Percentiles rank a stretch among this genome's conserved stretches.
These are phyloP conservation scores for Polygonum maritimum DNA, from an alignment of 148 eudicot species.

Conservation along the genomic window DNA sequence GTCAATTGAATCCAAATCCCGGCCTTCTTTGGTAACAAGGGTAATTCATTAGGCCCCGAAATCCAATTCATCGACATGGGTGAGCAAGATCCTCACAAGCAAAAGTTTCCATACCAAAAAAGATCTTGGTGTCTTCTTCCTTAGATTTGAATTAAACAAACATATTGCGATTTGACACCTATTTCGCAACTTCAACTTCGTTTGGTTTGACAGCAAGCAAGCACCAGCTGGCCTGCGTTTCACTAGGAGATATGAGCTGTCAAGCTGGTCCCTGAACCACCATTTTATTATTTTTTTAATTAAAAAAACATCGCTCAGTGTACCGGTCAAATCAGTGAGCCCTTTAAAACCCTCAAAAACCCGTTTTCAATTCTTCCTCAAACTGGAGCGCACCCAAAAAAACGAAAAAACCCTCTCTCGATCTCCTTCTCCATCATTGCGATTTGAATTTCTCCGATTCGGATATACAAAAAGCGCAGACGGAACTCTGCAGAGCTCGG, in stretches of 20 bases:
- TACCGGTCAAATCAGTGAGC: not conserved
- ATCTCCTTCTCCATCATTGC: not conserved
- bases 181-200: not conserved
- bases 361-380: not conserved
- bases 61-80: too few species aligned
- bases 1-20: too few species aligned
- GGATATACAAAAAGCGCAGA: not conserved
- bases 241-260: slow-evolving; percentile 8
- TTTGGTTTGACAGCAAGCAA: slow-evolving; percentile 1
- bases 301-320: not conserved
- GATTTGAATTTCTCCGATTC: not conserved
- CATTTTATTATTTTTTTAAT: too few species aligned
- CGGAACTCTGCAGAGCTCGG: not conserved
- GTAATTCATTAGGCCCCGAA: too few species aligned
- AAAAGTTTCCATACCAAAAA: not conserved
- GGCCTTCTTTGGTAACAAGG: too few species aligned
- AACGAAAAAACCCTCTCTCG: not conserved
- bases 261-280: not conserved
- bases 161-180: not conserved
- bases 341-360: not conserved
- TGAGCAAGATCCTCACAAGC: not conserved
- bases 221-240: slow-evolving; percentile 9
- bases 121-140: not conserved
- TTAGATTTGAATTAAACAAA: not conserved
- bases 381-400: not conserved